Evolutionary conservation across 2,329 filamentous ascomycete genomes (phyloP).

Genomic region (Ceratocystis smalleyi): DNA sequence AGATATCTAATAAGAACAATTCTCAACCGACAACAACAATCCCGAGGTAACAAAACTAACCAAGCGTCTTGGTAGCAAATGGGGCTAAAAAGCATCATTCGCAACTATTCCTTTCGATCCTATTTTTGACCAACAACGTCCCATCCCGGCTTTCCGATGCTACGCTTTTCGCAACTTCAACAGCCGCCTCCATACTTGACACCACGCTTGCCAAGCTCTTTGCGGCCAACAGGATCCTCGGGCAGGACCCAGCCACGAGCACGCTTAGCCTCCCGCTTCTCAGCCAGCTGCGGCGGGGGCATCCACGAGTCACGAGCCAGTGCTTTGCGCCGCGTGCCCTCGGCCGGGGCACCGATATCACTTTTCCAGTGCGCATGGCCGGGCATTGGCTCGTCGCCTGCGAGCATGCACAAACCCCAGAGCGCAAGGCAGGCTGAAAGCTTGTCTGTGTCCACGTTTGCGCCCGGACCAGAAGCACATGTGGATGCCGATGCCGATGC

Average conservation of each 20-base stretch:
- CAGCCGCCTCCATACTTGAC: conserved; percentile 24
- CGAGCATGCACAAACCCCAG: conserved; percentile 63
- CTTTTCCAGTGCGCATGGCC: conserved; percentile 49
- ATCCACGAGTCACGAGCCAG: conserved; percentile 60
- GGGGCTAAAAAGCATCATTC: not conserved
- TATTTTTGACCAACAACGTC: not conserved
- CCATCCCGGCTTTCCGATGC: not conserved
- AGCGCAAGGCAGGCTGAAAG: conserved; percentile 60
- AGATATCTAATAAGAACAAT: not conserved
- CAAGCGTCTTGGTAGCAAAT: not conserved
- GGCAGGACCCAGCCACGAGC: conserved; percentile 60
- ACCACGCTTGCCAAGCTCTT: conserved; percentile 54
- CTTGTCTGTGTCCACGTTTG: conserved; percentile 21
- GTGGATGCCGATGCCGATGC: conserved; percentile 19
- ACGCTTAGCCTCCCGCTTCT: conserved; percentile 64
- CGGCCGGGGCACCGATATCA: conserved; percentile 60
- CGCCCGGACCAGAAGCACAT: not conserved
- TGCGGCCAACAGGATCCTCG: conserved; percentile 54
- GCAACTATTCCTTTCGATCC: not conserved
- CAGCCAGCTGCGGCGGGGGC: conserved; percentile 53
- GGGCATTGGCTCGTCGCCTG: conserved; percentile 42
- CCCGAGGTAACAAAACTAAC: not conserved
- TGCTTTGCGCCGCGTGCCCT: conserved; percentile 55
- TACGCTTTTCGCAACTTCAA: conserved; percentile 1
- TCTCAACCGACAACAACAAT: not conserved